A percentile compares a stretch with the other conserved stretches of the same genome.
Evolutionary conservation across 345 rosid species (phyloP).

Genomic region (Populus pruinosa): DNA sequence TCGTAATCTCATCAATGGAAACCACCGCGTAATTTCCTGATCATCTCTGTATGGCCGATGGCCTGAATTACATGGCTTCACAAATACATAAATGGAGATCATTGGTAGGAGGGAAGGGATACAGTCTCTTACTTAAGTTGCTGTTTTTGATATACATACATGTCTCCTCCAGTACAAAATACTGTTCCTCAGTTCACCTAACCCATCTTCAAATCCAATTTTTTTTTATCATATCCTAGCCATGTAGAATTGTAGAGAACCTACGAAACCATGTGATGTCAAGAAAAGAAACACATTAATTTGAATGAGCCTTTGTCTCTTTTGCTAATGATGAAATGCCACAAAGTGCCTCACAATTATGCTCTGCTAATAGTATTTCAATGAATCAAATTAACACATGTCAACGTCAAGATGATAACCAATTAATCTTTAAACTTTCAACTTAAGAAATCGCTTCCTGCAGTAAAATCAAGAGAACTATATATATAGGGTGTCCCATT

Average conservation of each 20-base stretch:
- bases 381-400: background rate
- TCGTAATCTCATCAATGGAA: background rate
- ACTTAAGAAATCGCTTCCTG: too few relatives aligned
- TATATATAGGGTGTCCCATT: background rate
- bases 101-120: background rate
- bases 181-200: background rate
- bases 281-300: background rate
- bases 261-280: background rate
- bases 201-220: background rate
- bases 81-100: background rate
- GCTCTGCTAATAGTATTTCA: background rate
- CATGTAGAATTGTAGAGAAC: background rate
- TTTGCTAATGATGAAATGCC: background rate
- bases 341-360: background rate
- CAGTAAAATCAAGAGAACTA: background rate
- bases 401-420: background rate
- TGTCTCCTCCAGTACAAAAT: background rate
- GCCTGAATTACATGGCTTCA: background rate
- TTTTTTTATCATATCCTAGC: too few relatives aligned
- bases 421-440: too few relatives aligned
- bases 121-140: background rate
- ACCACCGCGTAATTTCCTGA: conserved; percentile 14
- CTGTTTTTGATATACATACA: background rate
- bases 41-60: background rate
- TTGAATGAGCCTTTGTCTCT: background rate